These are phyloP conservation scores for Aspergillus ruber DNA, from an alignment of 2,329 filamentous ascomycete species.

Conservation along the genomic window DNA sequence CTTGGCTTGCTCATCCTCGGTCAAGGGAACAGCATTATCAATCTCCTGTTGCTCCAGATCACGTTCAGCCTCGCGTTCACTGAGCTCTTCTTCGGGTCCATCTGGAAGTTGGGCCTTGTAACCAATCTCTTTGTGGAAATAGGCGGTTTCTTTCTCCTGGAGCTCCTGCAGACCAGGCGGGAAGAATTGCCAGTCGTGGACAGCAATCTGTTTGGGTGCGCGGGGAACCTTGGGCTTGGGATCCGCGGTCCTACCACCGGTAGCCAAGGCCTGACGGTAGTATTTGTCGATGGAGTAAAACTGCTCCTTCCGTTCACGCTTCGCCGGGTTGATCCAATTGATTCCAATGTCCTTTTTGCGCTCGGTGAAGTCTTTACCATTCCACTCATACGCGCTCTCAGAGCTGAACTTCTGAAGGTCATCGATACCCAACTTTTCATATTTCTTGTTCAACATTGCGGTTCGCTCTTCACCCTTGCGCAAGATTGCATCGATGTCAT, in stretches of 20 bases:
- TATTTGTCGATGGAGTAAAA: conserved; percentile 99
- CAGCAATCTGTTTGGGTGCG: conserved; percentile 82
- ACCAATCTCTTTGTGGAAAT: conserved; percentile 89
- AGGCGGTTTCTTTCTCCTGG: conserved; percentile 94
- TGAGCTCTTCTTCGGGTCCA: conserved; percentile 78
- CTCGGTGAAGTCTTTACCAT: conserved; percentile 89
- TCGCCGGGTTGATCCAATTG: conserved; percentile 96
- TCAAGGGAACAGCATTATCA: conserved; percentile 80
- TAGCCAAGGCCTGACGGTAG: conserved; percentile 85
- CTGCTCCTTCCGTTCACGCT: conserved; percentile 96
- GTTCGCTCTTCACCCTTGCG: conserved; percentile 82
- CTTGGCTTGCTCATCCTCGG: conserved; percentile 80
- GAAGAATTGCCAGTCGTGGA: conserved; percentile 98
- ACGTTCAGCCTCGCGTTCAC: conserved; percentile 79
- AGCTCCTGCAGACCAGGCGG: conserved; percentile 75
- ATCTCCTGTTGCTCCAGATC: conserved; percentile 86
- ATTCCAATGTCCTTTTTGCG: conserved; percentile 88
- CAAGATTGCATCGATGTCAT: conserved; percentile 85
- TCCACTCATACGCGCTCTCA: conserved; percentile 98
- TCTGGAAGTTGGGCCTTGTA: conserved; percentile 90
- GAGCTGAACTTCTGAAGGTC: conserved; percentile 97
- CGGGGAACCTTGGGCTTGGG: conserved; percentile 92
- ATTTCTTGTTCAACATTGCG: conserved; percentile 82
- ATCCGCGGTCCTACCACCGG: conserved; percentile 69
- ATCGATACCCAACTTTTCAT: conserved; percentile 94